Evolutionary conservation across 192 early-diverging fungal species (phyloP).

Genomic region (Backusella tuberculispora): DNA sequence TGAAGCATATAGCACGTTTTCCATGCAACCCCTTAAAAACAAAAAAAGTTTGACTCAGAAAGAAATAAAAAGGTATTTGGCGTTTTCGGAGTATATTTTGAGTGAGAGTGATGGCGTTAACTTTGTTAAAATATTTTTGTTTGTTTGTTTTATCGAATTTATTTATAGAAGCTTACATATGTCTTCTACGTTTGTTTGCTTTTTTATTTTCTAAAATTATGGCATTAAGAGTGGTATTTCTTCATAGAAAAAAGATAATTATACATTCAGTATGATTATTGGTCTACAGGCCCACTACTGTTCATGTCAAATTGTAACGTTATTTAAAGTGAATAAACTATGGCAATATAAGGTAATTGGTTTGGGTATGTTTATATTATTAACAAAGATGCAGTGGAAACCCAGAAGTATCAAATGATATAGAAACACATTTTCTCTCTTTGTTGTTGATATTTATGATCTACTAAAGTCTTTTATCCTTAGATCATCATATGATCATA

Average conservation of each 20-base stretch:
- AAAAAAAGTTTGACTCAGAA: background rate
- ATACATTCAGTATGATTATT: background rate
- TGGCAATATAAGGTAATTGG: background rate
- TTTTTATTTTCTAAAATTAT: background rate
- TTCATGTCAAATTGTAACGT: too few relatives aligned
- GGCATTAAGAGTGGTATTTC: background rate
- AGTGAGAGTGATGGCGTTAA: background rate
- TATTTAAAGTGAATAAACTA: too few relatives aligned
- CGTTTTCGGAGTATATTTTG: slow-evolving; percentile 10
- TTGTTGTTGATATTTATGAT: background rate
- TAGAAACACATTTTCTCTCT: background rate
- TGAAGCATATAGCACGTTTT: background rate
- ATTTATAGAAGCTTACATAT: slow-evolving; percentile 2
- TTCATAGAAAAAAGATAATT: background rate
- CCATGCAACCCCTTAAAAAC: background rate
- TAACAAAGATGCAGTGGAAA: background rate
- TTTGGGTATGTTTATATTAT: background rate
- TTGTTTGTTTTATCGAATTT: slow-evolving; percentile 13
- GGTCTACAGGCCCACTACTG: too few relatives aligned
- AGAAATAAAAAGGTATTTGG: background rate
- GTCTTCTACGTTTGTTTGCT: background rate
- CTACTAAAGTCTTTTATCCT: background rate
- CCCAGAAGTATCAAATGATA: background rate
- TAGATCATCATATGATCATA: background rate
- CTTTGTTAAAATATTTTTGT: background rate